phyloP scores from a whole-genome alignment of 202 grass and related monocot species.

The Carex sylvatica region DNA sequence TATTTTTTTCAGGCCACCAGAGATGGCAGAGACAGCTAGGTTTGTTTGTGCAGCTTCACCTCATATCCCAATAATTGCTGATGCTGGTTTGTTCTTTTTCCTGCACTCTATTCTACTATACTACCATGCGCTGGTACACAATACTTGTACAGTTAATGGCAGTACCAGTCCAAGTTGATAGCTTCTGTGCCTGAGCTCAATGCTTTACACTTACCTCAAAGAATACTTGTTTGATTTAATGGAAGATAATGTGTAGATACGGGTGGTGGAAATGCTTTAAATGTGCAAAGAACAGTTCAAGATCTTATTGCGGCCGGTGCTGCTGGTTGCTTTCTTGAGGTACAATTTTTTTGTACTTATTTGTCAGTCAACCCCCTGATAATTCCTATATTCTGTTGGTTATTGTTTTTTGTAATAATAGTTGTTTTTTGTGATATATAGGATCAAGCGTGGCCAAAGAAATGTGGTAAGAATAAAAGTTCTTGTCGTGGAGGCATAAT shows the following conservation, averaged over 20 bases:
- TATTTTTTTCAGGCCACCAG: slow-evolving; percentile 31
- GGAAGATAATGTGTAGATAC: slow-evolving; percentile 34
- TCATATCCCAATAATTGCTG: slow-evolving; percentile 32
- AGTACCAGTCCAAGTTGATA: neutral
- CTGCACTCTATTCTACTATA: neutral
- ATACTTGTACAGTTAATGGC: slow-evolving; percentile 3
- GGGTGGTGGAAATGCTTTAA: slow-evolving; percentile 46
- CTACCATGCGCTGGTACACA: neutral
- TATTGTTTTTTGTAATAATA: neutral
- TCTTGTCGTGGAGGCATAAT: neutral
- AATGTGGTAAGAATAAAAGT: slow-evolving; percentile 38
- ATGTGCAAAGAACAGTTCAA: slow-evolving; percentile 44
- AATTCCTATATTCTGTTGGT: neutral
- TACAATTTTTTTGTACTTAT: neutral
- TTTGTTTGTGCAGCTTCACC: slow-evolving; percentile 24
- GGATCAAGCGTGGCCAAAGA: slow-evolving; percentile 60
- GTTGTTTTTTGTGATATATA: slow-evolving; percentile 10
- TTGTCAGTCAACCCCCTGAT: neutral
- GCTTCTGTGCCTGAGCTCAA: neutral
- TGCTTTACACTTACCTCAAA: neutral
- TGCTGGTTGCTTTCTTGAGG: slow-evolving; percentile 50
- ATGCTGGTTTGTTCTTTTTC: slow-evolving; percentile 33
- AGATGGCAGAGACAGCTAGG: slow-evolving; percentile 43
- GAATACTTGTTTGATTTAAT: neutral
- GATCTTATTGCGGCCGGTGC: slow-evolving; percentile 46